Conservation (phyloP, 2,329 filamentous ascomycete genomes). For the Aspergillus pseudonomiae region DNA sequence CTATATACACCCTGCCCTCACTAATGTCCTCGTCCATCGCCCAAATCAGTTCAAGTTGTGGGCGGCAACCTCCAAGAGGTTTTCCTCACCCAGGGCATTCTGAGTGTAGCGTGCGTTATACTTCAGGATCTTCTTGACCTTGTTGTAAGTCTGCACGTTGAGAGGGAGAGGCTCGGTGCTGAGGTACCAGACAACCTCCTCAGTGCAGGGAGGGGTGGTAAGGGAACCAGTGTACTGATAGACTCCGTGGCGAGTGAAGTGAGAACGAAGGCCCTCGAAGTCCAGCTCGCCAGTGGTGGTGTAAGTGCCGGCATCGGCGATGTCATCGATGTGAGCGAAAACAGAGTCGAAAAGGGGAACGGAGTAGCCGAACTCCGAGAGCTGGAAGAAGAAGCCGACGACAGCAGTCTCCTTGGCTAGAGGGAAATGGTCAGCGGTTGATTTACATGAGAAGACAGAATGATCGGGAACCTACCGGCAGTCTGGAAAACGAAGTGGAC, state of each 20-base stretch:
- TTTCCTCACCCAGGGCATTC: constrained; percentile 50
- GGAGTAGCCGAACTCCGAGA: constrained; percentile 38
- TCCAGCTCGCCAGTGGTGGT: constrained; percentile 44
- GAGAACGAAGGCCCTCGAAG: constrained; percentile 45
- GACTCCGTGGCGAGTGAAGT: constrained; percentile 44
- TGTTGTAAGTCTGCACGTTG: constrained; percentile 53
- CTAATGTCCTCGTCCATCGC: not conserved
- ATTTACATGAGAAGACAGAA: not conserved
- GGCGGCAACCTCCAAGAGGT: constrained; percentile 40
- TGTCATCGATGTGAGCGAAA: constrained; percentile 46
- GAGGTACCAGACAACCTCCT: constrained; percentile 51
- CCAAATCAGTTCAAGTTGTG: not conserved
- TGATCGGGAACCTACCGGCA: constrained; percentile 35
- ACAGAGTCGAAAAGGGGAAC: constrained; percentile 53
- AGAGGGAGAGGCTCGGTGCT: constrained; percentile 53
- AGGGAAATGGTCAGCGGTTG: not conserved
- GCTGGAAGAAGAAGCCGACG: constrained; percentile 47
- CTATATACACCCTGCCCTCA: too few relatives aligned
- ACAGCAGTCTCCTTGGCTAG: constrained; percentile 38
- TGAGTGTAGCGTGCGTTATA: constrained; percentile 62
- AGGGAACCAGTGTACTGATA: constrained; percentile 61
- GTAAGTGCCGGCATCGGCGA: constrained; percentile 44
- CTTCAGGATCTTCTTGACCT: constrained; percentile 56
- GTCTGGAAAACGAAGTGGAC: constrained; percentile 64
- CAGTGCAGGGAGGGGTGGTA: constrained; percentile 65